A percentile compares a stretch with the other conserved stretches of the same genome.
phyloP scores from a whole-genome alignment of 2,329 filamentous ascomycete species.

The Aspergillus terreus region DNA sequence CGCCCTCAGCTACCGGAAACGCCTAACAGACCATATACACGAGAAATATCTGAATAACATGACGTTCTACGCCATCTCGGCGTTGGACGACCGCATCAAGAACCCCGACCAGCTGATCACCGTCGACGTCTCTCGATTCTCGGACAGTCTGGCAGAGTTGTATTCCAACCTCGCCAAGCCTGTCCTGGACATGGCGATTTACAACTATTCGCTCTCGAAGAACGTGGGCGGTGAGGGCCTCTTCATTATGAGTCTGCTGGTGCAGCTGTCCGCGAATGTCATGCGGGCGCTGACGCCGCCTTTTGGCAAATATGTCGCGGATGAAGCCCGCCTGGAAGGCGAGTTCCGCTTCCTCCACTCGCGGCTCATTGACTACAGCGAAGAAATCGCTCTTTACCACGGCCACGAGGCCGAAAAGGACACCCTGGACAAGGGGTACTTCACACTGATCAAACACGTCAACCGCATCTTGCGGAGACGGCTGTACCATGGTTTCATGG shows the following conservation, averaged over 20 bases:
- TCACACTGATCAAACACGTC: constrained; percentile 97
- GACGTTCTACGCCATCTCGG: constrained; percentile 95
- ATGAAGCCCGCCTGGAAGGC: constrained; percentile 89
- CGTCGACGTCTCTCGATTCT: constrained; percentile 94
- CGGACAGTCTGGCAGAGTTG: constrained; percentile 87
- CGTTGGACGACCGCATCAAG: constrained; percentile 94
- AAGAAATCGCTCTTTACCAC: constrained; percentile 88
- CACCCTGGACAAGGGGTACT: constrained; percentile 95
- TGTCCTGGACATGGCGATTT: constrained; percentile 90
- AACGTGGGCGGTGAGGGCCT: constrained; percentile 95
- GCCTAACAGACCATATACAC: constrained; percentile 91
- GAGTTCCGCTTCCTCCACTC: constrained; percentile 97
- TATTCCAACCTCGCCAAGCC: constrained; percentile 97
- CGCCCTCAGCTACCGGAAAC: constrained; percentile 85
- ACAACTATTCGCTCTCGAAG: constrained; percentile 88
- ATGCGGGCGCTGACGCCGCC: constrained; percentile 95
- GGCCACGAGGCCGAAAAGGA: constrained; percentile 95
- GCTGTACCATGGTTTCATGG: constrained; percentile 98
- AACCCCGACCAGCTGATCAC: constrained; percentile 97
- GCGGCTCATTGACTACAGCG: constrained; percentile 89
- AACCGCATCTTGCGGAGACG: constrained; percentile 87
- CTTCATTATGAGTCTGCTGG: constrained; percentile 89
- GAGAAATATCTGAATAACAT: constrained; percentile 95
- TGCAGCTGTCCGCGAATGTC: constrained; percentile 85
- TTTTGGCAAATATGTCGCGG: constrained; percentile 95